phyloP scores from a whole-genome alignment of 352 stramenopile species.

The Globisporangium spiculum region DNA sequence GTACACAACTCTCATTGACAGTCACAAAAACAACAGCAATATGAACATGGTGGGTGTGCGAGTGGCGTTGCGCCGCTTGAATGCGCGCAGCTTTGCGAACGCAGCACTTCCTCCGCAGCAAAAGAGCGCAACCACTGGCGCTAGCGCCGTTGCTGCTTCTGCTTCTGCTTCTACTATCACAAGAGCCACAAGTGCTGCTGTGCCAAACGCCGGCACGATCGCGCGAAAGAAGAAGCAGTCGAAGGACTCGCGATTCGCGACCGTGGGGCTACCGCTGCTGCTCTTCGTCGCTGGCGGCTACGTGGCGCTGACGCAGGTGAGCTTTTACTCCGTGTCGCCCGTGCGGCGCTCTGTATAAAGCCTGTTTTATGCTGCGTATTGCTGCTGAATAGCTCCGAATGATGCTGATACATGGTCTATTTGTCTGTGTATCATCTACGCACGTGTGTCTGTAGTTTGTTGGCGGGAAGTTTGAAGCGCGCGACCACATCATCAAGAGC shows the following conservation, averaged over 20 bases:
- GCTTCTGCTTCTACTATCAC: not conserved
- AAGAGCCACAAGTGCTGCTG: not conserved
- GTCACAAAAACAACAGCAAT: not conserved
- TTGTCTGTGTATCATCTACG: not conserved
- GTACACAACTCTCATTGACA: not conserved
- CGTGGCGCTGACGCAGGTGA: conserved; percentile 67
- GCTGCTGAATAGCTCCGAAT: conserved; percentile 2
- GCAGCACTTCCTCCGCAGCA: not conserved
- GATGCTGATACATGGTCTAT: not conserved
- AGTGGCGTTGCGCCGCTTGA: conserved; percentile 1
- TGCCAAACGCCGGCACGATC: conserved; percentile 6
- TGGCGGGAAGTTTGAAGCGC: conserved; percentile 76
- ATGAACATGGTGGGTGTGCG: not conserved
- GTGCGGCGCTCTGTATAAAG: not conserved
- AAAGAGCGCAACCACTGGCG: not conserved
- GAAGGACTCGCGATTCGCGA: conserved; percentile 61
- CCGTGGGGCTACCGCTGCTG: conserved; percentile 69
- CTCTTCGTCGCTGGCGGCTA: conserved; percentile 84
- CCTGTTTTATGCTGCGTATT: not conserved
- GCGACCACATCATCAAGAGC: conserved; percentile 81
- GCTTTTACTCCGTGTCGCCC: not conserved
- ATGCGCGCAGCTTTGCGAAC: conserved; percentile 12
- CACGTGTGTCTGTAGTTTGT: conserved; percentile 51
- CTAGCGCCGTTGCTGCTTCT: too few relatives aligned
- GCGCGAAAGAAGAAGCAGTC: conserved; percentile 40